phyloP scores from a whole-genome alignment of 495 filamentous ascomycete species.

The Aspergillus biplanus region DNA sequence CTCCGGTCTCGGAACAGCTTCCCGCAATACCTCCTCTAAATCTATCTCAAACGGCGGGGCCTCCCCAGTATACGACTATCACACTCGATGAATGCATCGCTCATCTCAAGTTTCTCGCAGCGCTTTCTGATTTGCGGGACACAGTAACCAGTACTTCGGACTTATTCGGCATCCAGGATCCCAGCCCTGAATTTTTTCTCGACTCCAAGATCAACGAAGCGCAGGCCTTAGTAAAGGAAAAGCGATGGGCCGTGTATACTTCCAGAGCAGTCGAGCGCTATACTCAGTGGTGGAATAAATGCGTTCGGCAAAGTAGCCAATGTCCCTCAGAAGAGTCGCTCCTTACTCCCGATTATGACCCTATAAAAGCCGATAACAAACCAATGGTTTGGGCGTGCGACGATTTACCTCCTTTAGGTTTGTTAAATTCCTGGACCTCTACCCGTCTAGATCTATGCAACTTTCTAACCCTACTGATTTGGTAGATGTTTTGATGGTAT shows the following conservation, averaged over 20 bases:
- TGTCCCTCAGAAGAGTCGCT: slow-evolving; percentile 16
- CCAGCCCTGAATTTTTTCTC: slow-evolving; percentile 36
- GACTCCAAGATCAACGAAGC: slow-evolving; percentile 22
- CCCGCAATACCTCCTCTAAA: slow-evolving; percentile 23
- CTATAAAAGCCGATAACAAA: slow-evolving; percentile 12
- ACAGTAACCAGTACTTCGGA: slow-evolving; percentile 64
- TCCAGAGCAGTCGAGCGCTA: slow-evolving; percentile 76
- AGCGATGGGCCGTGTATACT: slow-evolving; percentile 79
- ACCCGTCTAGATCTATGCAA: neutral
- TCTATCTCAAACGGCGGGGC: slow-evolving; percentile 22
- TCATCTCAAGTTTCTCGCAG: slow-evolving; percentile 77
- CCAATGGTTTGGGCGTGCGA: slow-evolving; percentile 23
- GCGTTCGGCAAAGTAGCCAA: slow-evolving; percentile 18
- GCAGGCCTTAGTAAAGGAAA: slow-evolving; percentile 64
- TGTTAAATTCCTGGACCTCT: slow-evolving; percentile 14
- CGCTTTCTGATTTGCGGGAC: slow-evolving; percentile 69
- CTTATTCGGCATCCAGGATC: slow-evolving; percentile 65
- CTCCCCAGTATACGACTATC: slow-evolving; percentile 25
- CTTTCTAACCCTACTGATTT: slow-evolving; percentile 8
- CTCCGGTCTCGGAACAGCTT: slow-evolving; percentile 14
- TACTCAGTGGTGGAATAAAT: slow-evolving; percentile 66
- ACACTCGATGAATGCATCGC: slow-evolving; percentile 61
- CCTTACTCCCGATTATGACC: slow-evolving; percentile 16
- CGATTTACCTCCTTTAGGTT: slow-evolving; percentile 39
- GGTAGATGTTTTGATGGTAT: slow-evolving; percentile 84